Conservation (phyloP, 176 grass and related monocot genomes). For the Bonia amplexicaulis region DNA sequence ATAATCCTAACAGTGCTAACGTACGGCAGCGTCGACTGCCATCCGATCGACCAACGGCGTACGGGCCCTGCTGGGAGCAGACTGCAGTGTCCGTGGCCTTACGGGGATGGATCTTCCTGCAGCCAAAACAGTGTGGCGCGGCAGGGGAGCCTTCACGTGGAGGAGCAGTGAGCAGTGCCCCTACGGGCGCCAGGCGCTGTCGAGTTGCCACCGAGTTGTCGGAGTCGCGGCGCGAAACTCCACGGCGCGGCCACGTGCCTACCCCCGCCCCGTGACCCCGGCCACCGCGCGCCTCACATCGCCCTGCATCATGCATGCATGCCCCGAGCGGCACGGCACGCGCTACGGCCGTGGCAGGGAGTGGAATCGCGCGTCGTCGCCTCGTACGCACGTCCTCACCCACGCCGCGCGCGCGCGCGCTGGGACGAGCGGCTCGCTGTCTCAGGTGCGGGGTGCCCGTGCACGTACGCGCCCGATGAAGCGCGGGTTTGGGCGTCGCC, state of each 20-base stretch:
- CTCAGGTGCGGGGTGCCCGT: not conserved
- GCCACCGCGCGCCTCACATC: slow-evolving; percentile 2
- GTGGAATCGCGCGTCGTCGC: not conserved
- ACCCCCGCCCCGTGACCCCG: slow-evolving; percentile 14
- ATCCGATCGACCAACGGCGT: not conserved
- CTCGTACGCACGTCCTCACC: not conserved
- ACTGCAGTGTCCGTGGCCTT: not conserved
- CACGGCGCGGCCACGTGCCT: slow-evolving; percentile 3
- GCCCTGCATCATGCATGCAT: not conserved
- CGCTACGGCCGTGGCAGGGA: not conserved
- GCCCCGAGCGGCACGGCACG: not conserved
- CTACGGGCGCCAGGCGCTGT: not conserved
- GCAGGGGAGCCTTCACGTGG: not conserved
- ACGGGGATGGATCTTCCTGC: not conserved
- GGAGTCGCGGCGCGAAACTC: slow-evolving; percentile 20
- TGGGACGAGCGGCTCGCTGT: not conserved
- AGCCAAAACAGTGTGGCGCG: not conserved
- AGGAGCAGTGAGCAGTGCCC: not conserved
- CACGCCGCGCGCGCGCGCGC: not conserved
- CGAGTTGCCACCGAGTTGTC: not conserved
- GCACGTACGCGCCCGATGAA: not conserved
- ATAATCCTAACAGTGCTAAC: no score
- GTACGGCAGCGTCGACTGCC: no score
- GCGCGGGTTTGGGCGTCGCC: not conserved
- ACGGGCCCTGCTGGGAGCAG: not conserved